Base-by-base conservation (phyloP, 371 early-diverging fungal genomes). In the Lichtheimia corymbifera region DNA sequence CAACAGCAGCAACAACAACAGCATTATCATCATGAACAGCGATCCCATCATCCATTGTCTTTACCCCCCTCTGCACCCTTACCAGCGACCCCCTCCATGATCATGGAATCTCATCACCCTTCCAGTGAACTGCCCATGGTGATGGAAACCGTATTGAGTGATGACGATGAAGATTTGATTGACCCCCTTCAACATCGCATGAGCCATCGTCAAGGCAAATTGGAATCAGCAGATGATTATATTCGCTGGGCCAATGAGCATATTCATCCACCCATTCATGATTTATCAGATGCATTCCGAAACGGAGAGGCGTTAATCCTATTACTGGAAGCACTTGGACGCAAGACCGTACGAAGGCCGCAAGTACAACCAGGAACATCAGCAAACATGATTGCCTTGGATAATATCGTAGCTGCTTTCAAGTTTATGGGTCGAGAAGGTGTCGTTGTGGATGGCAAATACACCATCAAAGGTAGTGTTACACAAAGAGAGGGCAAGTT, bases 361-460 rank as follows among this genome's bases (percentile, higher is more conserved):
- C 65, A 61, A 13, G 58, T 63, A 11, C 62, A 63, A 27, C 53
- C 64, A 28, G 62, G 61, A 17, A 72, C 66, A 25, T 70, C 72
- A n/a, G 64, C 59, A 5, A 70, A 65, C 61, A 74, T 72, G 67
- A 54, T 59, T n/a, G 74, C 76, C 73, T 63, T 79, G 18, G 86
- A 85, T 63, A 80, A 73, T 27, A 67, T 86, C 22, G 68, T 79
- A 25, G 71, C 77, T 7, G 83, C 76, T 2, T 83, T 86, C 70
- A 80, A 84, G 53, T 86, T 86, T 49, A 79, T 86, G 83, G 74
- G 74, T 22, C 67, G 77, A 4, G 80, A 81, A 27, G 82, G 80
- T 11, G 72, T 83, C 49, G 74, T 72, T 25, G 74, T 82, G 0
- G 77, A 80, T 20, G 82, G 81, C 12, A 42, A 66, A 25, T 83